Percentiles rank a stretch among this genome's conserved stretches.
phyloP scores from a whole-genome alignment of 2,329 filamentous ascomycete species.

The Sporothrix curviconia region DNA sequence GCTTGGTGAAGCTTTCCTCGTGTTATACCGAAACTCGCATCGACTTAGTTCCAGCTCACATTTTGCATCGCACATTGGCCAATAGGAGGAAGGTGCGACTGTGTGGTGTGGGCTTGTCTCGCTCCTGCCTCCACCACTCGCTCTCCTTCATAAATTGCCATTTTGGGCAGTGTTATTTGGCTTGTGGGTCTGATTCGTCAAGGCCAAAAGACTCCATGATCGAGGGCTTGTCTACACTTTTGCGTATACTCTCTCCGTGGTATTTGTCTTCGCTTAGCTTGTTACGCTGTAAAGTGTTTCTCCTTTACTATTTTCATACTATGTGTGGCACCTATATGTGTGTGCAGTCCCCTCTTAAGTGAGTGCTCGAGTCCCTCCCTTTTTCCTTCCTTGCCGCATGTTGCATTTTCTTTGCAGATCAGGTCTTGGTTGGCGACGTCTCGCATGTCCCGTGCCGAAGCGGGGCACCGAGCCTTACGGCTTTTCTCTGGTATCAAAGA shows the following conservation, averaged over 20 bases:
- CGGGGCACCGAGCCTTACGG: too few relatives aligned
- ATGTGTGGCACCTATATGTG: too few relatives aligned
- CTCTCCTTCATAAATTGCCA: slow-evolving; percentile 1
- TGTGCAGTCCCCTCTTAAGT: too few relatives aligned
- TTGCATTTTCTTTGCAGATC: slow-evolving; percentile 3
- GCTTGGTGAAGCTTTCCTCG: background rate
- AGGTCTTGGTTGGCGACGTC: background rate
- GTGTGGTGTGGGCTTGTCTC: background rate
- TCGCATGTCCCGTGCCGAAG: background rate
- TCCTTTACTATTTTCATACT: too few relatives aligned
- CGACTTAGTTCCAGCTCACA: slow-evolving; percentile 9
- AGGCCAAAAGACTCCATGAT: background rate
- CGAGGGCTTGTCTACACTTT: background rate
- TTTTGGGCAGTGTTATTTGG: slow-evolving; percentile 7
- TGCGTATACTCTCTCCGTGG: background rate
- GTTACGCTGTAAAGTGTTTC: too few relatives aligned
- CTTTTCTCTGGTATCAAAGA: too few relatives aligned
- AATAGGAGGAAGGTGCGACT: slow-evolving; percentile 4
- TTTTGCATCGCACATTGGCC: background rate
- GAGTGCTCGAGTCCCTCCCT: too few relatives aligned
- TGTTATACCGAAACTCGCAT: slow-evolving; percentile 18
- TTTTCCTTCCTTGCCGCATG: background rate
- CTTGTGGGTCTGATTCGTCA: background rate
- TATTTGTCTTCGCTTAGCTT: too few relatives aligned
- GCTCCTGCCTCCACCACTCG: background rate